Percentiles rank a stretch among this genome's conserved stretches.
These are phyloP conservation scores for Gossypium ekmanianum DNA, from an alignment of 345 rosid genomes.

Conservation along the genomic window DNA sequence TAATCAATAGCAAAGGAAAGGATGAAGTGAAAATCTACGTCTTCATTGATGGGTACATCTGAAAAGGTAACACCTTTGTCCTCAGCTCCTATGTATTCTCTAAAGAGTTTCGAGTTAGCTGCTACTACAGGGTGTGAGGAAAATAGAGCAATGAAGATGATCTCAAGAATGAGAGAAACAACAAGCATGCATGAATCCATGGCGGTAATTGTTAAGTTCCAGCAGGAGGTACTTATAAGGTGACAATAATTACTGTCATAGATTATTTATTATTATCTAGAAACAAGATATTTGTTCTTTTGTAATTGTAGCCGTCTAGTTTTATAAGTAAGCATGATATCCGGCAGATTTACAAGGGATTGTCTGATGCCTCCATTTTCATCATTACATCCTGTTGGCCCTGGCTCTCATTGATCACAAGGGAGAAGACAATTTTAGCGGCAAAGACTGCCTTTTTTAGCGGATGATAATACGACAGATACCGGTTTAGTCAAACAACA, in stretches of 20 bases:
- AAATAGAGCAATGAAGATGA: slow-evolving; percentile 16
- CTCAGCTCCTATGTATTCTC: slow-evolving; percentile 63
- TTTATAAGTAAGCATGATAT: too few relatives aligned
- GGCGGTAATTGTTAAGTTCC: neutral
- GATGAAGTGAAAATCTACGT: slow-evolving; percentile 39
- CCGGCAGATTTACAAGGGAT: too few relatives aligned
- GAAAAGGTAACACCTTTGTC: slow-evolving; percentile 34
- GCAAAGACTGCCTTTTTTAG: neutral
- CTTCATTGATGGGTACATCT: slow-evolving; percentile 32
- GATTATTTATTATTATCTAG: neutral
- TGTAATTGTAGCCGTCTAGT: too few relatives aligned
- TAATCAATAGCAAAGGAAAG: slow-evolving; percentile 50
- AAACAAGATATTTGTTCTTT: too few relatives aligned
- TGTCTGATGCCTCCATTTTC: too few relatives aligned
- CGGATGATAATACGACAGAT: neutral
- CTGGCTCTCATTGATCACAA: neutral
- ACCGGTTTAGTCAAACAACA: neutral
- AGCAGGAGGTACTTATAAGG: neutral
- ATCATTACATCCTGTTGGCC: too few relatives aligned
- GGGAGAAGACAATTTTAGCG: neutral
- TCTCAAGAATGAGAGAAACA: slow-evolving; percentile 15
- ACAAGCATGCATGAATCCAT: slow-evolving; percentile 26
- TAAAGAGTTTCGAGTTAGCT: slow-evolving; percentile 45
- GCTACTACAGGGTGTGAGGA: slow-evolving; percentile 28
- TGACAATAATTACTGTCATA: neutral